These are phyloP conservation scores for Citrus mangshanensis DNA, from an alignment of 345 rosid genomes.

Conservation along the genomic window DNA sequence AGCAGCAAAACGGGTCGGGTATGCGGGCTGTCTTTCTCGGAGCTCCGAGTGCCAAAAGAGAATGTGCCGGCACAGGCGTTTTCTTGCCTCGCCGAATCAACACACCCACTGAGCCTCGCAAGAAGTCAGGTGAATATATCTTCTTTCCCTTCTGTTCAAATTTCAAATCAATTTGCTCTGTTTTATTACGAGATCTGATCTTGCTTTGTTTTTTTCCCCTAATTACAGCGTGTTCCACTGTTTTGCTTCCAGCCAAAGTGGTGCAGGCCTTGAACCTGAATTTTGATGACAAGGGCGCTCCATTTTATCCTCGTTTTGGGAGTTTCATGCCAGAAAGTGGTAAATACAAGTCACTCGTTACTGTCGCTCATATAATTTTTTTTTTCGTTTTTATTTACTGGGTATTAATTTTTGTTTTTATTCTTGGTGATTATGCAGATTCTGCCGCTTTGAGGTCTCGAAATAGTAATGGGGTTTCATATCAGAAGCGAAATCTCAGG, in stretches of 20 bases:
- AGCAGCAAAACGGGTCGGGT: constrained; percentile 31
- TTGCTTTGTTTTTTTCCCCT: neutral
- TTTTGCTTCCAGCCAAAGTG: constrained; percentile 78
- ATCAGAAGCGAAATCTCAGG: constrained; percentile 29
- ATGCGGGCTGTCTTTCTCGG: constrained; percentile 66
- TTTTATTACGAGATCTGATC: neutral
- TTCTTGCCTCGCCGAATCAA: constrained; percentile 69
- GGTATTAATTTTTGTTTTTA: neutral
- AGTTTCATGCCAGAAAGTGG: constrained; percentile 13
- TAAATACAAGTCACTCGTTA: neutral
- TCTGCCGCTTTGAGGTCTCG: constrained; percentile 16
- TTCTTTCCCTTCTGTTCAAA: neutral
- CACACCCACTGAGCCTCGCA: constrained; percentile 34
- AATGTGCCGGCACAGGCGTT: constrained; percentile 82
- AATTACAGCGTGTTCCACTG: constrained; percentile 41
- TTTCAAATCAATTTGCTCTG: neutral
- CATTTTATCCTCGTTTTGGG: constrained; percentile 29
- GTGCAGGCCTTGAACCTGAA: constrained; percentile 71
- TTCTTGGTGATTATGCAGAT: neutral
- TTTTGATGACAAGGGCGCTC: constrained; percentile 31
- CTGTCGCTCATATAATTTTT: neutral
- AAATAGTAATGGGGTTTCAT: constrained; percentile 3
- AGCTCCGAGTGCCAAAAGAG: constrained; percentile 37
- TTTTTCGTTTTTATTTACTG: neutral
- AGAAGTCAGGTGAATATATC: constrained; percentile 46